Conservation (phyloP, 306 rosid genomes). For the Ormosia semicastrata region DNA sequence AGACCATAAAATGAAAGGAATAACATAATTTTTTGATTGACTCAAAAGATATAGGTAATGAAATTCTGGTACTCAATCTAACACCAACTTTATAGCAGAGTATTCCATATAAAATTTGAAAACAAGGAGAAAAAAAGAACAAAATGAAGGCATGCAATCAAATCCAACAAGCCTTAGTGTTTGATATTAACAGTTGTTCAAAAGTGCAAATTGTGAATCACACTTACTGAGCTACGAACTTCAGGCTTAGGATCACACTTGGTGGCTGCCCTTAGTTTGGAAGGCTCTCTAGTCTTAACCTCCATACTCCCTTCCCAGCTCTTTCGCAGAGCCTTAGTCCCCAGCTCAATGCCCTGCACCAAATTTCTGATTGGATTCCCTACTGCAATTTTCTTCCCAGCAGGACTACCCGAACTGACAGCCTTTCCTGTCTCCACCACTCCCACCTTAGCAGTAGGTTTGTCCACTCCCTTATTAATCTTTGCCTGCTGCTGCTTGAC, state of each 20-base stretch:
- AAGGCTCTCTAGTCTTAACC: constrained; percentile 54
- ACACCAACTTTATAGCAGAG: constrained; percentile 13
- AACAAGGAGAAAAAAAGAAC: not conserved
- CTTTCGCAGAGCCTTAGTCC: constrained; percentile 87
- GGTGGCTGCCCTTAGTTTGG: constrained; percentile 49
- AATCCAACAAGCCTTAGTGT: not conserved
- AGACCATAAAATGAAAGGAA: constrained; percentile 21
- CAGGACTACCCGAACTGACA: constrained; percentile 48
- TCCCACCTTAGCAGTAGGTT: constrained; percentile 42
- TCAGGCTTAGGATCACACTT: constrained; percentile 67
- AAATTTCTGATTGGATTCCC: constrained; percentile 69
- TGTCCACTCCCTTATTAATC: constrained; percentile 38
- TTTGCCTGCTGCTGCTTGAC: constrained; percentile 75
- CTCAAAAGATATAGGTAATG: constrained; percentile 6
- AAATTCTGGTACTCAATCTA: not conserved
- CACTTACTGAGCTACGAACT: constrained; percentile 57
- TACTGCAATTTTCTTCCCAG: constrained; percentile 37
- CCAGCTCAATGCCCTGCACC: constrained; percentile 78
- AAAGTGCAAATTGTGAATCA: constrained; percentile 14
- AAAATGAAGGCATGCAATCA: not conserved
- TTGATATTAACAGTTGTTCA: not conserved
- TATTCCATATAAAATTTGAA: not conserved
- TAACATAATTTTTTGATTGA: not conserved
- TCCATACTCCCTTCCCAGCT: constrained; percentile 99
- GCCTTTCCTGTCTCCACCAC: constrained; percentile 49